A percentile compares a stretch with the other conserved stretches of the same genome.
Evolutionary conservation across 306 rosid species (phyloP).

Genomic region (Cicer judaicum): DNA sequence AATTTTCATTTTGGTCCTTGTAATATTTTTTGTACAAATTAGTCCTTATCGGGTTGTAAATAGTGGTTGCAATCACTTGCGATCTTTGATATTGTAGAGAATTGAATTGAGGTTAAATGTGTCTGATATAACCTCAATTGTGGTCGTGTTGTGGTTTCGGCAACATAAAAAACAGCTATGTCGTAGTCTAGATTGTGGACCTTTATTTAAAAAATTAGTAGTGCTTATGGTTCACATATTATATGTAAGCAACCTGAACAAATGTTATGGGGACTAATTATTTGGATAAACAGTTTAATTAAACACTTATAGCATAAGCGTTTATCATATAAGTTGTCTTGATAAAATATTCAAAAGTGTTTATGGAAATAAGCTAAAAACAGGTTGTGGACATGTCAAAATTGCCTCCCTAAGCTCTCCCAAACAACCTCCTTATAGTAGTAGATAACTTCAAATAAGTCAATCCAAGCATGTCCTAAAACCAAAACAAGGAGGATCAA

Average conservation of each 20-base stretch:
- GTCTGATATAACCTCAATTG: background rate
- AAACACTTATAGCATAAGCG: no score
- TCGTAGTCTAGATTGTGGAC: no score
- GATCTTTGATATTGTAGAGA: background rate
- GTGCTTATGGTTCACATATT: background rate
- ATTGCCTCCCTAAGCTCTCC: no score
- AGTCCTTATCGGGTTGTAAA: background rate
- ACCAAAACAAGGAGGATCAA: background rate
- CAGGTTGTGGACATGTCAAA: no score
- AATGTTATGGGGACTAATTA: background rate
- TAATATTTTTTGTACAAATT: background rate
- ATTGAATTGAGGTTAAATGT: background rate
- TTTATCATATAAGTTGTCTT: no score
- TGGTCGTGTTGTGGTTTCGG: background rate
- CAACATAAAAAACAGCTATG: background rate
- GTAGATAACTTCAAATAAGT: no score
- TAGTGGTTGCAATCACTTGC: background rate
- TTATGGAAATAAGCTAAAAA: no score
- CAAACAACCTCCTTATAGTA: no score
- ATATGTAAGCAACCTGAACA: background rate
- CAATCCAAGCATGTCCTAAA: no score
- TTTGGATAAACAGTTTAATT: no score
- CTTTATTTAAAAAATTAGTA: background rate
- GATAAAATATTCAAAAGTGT: no score
- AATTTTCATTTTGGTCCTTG: background rate